Evolutionary conservation across 2,329 filamentous ascomycete genomes (phyloP), one percentile per base, ranked within the genome.

Genomic region (Byssoonygena ceratinophila): DNA sequence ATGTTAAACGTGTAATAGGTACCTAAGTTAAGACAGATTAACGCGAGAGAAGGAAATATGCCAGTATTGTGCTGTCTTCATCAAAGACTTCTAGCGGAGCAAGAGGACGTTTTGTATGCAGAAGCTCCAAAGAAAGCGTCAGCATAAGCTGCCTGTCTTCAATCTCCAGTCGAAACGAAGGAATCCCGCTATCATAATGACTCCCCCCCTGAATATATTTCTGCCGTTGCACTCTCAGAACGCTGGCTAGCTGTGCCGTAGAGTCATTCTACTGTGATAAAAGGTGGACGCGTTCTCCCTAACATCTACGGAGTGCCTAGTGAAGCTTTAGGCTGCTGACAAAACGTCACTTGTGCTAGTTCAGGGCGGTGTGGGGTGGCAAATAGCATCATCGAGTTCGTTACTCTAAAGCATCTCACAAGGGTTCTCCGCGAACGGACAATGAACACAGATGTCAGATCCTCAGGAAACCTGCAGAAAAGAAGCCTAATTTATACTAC

Each of bases 1-100:
- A 72, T 59, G 25, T 34, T 49, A 48, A 44, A 40, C 9, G 7
- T 2, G 4, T 6, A 5, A 12, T 14, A 4, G 14, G n/a, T 37
- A 37, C 4, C 11, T 37, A 37, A 14, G 14, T 34, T 3, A 14
- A 14, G 14, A n/a, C 14, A 34, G 11, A 34, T 14, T 4, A 34
- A 34, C 14, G 11, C 16, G 14, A 18, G n/a, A 29, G 27, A 29
- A 39, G 16, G 4, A 4, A 29, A 29, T 44, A n/a, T 27, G 40
- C 22, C 5, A 31, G 27, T 5, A 31, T 5, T n/a, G 27, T 23
- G 39, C 2, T 41, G 18, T 23, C 39, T 41, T 31, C 27, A 5
- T 31, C 27, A 11, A 31, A 5, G 27, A 11, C 11, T 31, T 5
- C 5, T 29, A 29, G n/a, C n/a, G n/a, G n/a, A 29, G 4, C 27